Base-by-base conservation (phyloP, 2,329 filamentous ascomycete genomes). In the Periconia macrospinosa region DNA sequence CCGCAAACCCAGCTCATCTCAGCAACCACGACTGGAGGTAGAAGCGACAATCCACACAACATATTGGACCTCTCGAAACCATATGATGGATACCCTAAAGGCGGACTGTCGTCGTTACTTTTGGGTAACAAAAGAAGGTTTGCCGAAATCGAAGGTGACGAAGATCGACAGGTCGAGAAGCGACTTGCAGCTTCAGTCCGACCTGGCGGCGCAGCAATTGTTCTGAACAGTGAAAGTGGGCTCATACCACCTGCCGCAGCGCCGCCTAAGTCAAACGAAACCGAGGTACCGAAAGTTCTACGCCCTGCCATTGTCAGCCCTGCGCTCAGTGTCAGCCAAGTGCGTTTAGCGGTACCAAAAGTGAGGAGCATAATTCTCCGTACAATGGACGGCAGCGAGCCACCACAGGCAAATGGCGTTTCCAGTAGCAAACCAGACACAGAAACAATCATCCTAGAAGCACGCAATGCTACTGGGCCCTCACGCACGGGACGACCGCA, bases 111-210 rank as follows among this genome's bases (percentile, higher is more conserved):
- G 1, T 83, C 91, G 2, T 85, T 99, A 77, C 78, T 99, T 1
- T 83, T 97, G 18, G 94, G 94, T 0, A 99, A 96, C 71, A 99
- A 97, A 76, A 84, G 94, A 23, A 96, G 94, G 67, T 86, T 89
- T 45, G 83, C 86, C 15, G 82, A 84, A 6, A 75, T 89, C 5
- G 90, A 95, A 53, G 86, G 83, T 1, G 91, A 93, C 30, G 91
- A 94, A 17, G 90, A 92, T 46, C 80, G 78, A 41, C 76, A 80
- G 41, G 74, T 81, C 7, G 83, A 81, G 68, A 87, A 87, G 69
- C 79, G 85, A 50, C 76, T 89, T 33, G 78, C 82, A 11, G 71
- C 80, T 19, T 79, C 84, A 15, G 82, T 84, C 46, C 78, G 85
- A 43, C 85, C 85, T 49, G 90, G 90, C 0, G 87, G 89, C 15